Evolutionary conservation across 129 eudicot species (phyloP).

Genomic region (Kitagawia praeruptora): DNA sequence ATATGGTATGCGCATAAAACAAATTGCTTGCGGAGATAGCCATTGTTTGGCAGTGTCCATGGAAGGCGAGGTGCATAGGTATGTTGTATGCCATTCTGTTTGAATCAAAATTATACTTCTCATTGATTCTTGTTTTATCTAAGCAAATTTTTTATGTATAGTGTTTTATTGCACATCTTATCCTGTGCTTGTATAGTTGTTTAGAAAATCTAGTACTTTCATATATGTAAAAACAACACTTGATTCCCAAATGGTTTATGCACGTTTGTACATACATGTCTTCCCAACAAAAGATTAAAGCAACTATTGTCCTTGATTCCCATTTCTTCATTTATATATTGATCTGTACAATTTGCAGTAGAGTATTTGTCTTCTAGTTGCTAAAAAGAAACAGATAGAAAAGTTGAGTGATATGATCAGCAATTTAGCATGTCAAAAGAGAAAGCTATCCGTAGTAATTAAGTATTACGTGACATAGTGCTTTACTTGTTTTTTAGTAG

Average conservation of each 20-base stretch:
- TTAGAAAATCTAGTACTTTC: not conserved
- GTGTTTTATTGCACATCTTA: not conserved
- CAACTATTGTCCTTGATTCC: not conserved
- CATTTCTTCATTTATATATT: not conserved
- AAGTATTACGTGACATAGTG: not conserved
- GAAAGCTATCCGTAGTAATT: not conserved
- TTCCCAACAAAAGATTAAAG: not conserved
- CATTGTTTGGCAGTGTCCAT: conserved; percentile 96
- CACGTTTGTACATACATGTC: not conserved
- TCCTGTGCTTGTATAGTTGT: not conserved
- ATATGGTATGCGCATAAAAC: conserved; percentile 58
- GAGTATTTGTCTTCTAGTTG: not conserved
- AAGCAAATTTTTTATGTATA: not conserved
- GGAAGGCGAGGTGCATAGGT: conserved; percentile 96
- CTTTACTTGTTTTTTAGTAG: not conserved
- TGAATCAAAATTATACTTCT: not conserved
- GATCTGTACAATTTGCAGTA: not conserved
- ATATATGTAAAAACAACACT: not conserved
- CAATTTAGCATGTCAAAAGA: not conserved
- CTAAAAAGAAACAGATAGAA: not conserved
- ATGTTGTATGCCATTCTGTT: conserved; percentile 14
- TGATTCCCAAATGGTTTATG: not conserved
- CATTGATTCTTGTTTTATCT: not conserved
- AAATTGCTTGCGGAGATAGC: conserved; percentile 98
- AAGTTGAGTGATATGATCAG: not conserved